phyloP scores from a whole-genome alignment of 345 rosid genomes.

The Pugionium dolabratum region DNA sequence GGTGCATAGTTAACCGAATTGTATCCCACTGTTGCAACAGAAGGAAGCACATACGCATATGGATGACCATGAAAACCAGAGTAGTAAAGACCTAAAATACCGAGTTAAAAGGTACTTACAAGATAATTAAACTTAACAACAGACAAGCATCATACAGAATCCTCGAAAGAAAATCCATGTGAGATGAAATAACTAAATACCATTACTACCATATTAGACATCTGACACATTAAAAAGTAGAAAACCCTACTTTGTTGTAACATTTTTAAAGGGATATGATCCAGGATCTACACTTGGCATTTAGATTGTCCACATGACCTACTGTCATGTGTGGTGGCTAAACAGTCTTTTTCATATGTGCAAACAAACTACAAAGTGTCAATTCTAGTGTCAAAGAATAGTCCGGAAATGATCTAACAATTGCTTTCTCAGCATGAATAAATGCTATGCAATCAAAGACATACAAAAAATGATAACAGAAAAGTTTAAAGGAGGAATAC shows the following conservation, averaged over 20 bases:
- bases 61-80: slow-evolving; percentile 77
- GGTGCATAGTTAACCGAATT: slow-evolving; percentile 68
- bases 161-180: slow-evolving; percentile 2
- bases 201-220: slow-evolving; percentile 28
- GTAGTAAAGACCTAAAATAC: slow-evolving; percentile 62
- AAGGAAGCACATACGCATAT: slow-evolving; percentile 62
- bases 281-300: not conserved
- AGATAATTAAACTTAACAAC: slow-evolving; percentile 37
- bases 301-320: slow-evolving; percentile 2
- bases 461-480: slow-evolving; percentile 18
- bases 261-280: no score
- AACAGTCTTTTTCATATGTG: slow-evolving; percentile 1
- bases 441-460: slow-evolving; percentile 26
- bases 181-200: slow-evolving; percentile 3
- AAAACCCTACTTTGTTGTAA: slow-evolving; percentile 6
- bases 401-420: slow-evolving; percentile 2
- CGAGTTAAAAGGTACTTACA: slow-evolving; percentile 54
- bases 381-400: slow-evolving; percentile 2
- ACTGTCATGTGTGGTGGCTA: slow-evolving; percentile 9
- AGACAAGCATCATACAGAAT: slow-evolving; percentile 25
- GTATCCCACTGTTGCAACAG: slow-evolving; percentile 76
- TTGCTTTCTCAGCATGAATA: slow-evolving; percentile 3
- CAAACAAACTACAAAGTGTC: no score
- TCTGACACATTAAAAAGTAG: not conserved
- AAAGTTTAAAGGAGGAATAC: slow-evolving; percentile 11